Percentiles rank a stretch among this genome's conserved stretches.
phyloP scores from a whole-genome alignment of 352 stramenopile species.

The Pythium diclinum region DNA sequence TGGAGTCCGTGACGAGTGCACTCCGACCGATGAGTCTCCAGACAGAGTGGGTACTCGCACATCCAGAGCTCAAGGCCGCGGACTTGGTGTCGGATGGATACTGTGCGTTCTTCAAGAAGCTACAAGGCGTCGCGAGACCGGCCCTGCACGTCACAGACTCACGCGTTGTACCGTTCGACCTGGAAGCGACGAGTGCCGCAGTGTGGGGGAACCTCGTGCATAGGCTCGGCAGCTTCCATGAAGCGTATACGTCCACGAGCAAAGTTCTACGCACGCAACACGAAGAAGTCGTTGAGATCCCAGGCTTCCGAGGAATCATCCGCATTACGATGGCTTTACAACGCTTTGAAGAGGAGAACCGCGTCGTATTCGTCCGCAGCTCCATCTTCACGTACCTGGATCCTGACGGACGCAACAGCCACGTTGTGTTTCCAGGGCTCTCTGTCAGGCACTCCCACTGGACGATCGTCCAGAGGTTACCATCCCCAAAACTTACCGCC shows the following conservation, averaged over 20 bases:
- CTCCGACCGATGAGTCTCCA: not conserved
- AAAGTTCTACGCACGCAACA: not conserved
- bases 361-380: not conserved
- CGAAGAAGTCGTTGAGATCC: not conserved
- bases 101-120: not conserved
- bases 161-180: slow-evolving; percentile 9
- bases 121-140: not conserved
- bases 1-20: not conserved
- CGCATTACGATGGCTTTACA: not conserved
- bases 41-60: not conserved
- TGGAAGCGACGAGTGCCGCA: not conserved
- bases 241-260: not conserved
- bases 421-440: not conserved
- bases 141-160: slow-evolving; percentile 6
- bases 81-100: not conserved
- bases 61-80: not conserved
- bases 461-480: not conserved
- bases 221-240: not conserved
- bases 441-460: not conserved
- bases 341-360: not conserved
- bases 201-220: not conserved
- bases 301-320: not conserved
- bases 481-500: too few species aligned
- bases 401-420: not conserved
- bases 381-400: not conserved